Percentiles rank a stretch among this genome's conserved stretches.
Conservation (phyloP, 2,329 filamentous ascomycete species). For the Neonectria coccinea region DNA sequence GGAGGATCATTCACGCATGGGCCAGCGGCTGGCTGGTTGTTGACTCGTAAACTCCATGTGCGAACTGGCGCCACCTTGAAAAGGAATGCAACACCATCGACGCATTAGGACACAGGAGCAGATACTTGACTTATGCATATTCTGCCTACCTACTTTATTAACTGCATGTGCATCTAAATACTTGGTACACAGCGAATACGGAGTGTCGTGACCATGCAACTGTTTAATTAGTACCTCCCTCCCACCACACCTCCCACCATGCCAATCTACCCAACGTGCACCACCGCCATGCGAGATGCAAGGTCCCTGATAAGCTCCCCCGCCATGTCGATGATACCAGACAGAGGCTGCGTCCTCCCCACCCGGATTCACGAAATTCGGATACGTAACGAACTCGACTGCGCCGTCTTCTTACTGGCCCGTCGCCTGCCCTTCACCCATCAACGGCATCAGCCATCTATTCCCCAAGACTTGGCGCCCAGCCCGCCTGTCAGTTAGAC, state of each 20-base stretch:
- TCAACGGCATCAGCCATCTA: slow-evolving; percentile 14
- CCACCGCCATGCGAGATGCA: slow-evolving; percentile 22
- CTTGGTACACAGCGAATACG: background rate
- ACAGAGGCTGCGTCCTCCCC: slow-evolving; percentile 12
- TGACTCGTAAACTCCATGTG: background rate
- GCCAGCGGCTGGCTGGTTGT: background rate
- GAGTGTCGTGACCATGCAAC: background rate
- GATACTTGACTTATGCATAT: background rate
- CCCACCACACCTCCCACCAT: slow-evolving; percentile 8
- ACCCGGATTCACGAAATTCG: slow-evolving; percentile 49
- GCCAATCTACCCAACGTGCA: slow-evolving; percentile 14
- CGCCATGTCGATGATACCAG: slow-evolving; percentile 15
- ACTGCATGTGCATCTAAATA: background rate
- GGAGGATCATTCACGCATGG: background rate
- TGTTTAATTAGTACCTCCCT: background rate
- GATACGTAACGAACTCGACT: slow-evolving; percentile 50
- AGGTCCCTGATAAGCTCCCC: slow-evolving; percentile 34
- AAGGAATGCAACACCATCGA: background rate
- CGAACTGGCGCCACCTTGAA: background rate
- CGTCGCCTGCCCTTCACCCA: slow-evolving; percentile 26
- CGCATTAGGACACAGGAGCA: background rate
- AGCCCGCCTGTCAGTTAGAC: slow-evolving; percentile 29
- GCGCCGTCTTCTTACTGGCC: slow-evolving; percentile 42
- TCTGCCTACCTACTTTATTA: background rate
- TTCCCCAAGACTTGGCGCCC: slow-evolving; percentile 34